phyloP scores from a whole-genome alignment of 306 rosid genomes.

The Acacia acuminata region DNA sequence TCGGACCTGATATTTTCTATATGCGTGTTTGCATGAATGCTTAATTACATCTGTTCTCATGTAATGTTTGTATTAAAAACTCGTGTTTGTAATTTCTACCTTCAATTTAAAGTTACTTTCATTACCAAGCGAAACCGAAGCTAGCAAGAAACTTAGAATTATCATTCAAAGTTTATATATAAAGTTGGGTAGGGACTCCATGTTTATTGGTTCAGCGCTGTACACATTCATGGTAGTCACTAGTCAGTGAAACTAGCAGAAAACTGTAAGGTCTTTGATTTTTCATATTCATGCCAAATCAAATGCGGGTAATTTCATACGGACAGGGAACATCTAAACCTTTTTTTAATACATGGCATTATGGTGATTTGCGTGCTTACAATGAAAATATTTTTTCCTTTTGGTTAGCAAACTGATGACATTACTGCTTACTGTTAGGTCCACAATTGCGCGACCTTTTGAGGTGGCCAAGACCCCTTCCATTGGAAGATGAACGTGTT shows the following conservation, averaged over 20 bases:
- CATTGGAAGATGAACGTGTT: constrained; percentile 94
- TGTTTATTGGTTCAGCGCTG: background rate
- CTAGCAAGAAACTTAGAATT: background rate
- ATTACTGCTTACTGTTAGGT: constrained; percentile 51
- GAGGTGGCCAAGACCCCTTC: constrained; percentile 94
- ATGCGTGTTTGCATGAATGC: constrained; percentile 1
- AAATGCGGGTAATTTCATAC: background rate
- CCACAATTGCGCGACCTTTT: constrained; percentile 75
- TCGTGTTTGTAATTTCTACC: background rate
- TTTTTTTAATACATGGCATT: background rate
- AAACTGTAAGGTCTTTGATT: background rate
- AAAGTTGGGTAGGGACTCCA: background rate
- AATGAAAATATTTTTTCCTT: constrained; percentile 8
- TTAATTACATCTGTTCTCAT: background rate
- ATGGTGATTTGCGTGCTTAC: constrained; percentile 7
- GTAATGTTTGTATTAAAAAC: constrained; percentile 10
- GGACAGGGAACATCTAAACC: background rate
- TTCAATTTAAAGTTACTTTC: constrained; percentile 8
- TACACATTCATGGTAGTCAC: background rate
- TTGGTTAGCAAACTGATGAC: constrained; percentile 15
- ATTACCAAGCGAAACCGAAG: constrained; percentile 18
- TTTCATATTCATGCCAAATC: constrained; percentile 3
- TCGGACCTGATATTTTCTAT: constrained; percentile 22
- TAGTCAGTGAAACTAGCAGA: constrained; percentile 3
- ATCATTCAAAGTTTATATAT: background rate